phyloP scores from a whole-genome alignment of 2,329 filamentous ascomycete species.

The Madurella fahalii region DNA sequence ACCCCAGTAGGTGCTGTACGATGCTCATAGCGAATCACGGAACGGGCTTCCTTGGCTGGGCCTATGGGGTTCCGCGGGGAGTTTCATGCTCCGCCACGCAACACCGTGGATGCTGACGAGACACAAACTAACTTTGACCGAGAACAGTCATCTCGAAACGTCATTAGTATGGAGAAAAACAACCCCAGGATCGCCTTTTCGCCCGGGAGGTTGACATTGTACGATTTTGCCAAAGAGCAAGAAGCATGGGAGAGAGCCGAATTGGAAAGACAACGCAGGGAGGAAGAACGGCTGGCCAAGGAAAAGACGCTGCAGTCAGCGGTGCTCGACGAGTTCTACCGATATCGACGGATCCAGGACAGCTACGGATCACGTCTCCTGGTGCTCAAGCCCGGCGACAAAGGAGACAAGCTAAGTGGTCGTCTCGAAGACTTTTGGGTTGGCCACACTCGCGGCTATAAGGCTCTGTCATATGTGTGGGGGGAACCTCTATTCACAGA shows the following conservation, averaged over 20 bases:
- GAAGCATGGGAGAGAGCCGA: conserved; percentile 4
- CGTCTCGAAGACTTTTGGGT: conserved; percentile 1
- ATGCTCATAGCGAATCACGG: no score
- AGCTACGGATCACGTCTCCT: conserved; percentile 2
- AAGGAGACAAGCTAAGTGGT: conserved; percentile 5
- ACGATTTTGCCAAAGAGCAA: conserved; percentile 3
- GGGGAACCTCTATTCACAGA: conserved; percentile 5
- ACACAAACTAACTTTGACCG: no score
- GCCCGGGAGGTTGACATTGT: conserved; percentile 3
- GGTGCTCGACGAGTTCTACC: conserved; percentile 13
- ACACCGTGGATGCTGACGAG: no score
- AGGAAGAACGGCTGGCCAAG: conserved; percentile 1
- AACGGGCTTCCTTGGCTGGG: no score
- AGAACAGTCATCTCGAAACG: no score
- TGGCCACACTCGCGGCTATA: not conserved
- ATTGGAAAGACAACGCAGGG: not conserved
- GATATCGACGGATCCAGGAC: conserved; percentile 7
- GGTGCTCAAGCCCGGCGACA: conserved; percentile 7
- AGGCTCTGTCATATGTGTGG: conserved; percentile 12
- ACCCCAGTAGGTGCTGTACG: no score
- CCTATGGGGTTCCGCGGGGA: no score
- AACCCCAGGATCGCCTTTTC: not conserved
- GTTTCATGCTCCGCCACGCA: no score
- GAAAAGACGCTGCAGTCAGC: conserved; percentile 6
- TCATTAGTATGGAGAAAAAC: no score